Conservation (phyloP, 225 moss, liverwort and hornwort species). For the Lunularia cruciata region DNA sequence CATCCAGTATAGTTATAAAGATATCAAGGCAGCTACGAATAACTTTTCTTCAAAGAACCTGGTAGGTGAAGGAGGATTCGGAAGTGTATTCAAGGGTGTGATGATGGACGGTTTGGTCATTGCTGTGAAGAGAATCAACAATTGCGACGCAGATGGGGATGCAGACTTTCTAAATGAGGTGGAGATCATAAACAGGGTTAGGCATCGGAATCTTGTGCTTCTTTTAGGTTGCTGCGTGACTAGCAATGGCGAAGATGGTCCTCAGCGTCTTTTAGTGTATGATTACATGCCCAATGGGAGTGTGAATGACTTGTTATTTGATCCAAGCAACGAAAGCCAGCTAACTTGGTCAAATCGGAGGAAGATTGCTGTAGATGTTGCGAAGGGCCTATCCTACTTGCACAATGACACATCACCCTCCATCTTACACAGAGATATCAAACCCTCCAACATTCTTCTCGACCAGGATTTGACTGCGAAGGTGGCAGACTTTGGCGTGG, state of each 20-base stretch:
- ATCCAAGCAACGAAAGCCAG: constrained; percentile 15
- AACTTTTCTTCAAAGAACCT: constrained; percentile 50
- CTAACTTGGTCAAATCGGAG: constrained; percentile 53
- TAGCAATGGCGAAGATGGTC: constrained; percentile 47
- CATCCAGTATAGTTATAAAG: constrained; percentile 48
- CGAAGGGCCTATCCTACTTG: constrained; percentile 56
- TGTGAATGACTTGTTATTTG: constrained; percentile 47
- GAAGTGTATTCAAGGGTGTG: constrained; percentile 51
- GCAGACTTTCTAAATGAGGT: constrained; percentile 58
- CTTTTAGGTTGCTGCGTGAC: constrained; percentile 58
- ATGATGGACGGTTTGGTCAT: constrained; percentile 44
- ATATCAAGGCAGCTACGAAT: constrained; percentile 51
- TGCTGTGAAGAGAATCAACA: constrained; percentile 60
- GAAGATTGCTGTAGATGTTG: constrained; percentile 53
- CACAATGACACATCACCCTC: constrained; percentile 50
- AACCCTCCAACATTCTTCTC: constrained; percentile 58
- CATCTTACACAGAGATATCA: constrained; percentile 62
- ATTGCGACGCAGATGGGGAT: constrained; percentile 55
- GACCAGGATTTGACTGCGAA: constrained; percentile 49
- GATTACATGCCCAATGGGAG: constrained; percentile 48
- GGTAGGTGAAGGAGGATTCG: constrained; percentile 54
- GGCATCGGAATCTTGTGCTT: constrained; percentile 57
- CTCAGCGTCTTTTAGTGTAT: constrained; percentile 59
- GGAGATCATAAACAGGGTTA: constrained; percentile 52
- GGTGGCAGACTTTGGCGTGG: constrained; percentile 59